Evolutionary conservation across 1,284 basidiomycete species (phyloP), one percentile per base, ranked within the genome.

Genomic region (Cryptococcus sp.): DNA sequence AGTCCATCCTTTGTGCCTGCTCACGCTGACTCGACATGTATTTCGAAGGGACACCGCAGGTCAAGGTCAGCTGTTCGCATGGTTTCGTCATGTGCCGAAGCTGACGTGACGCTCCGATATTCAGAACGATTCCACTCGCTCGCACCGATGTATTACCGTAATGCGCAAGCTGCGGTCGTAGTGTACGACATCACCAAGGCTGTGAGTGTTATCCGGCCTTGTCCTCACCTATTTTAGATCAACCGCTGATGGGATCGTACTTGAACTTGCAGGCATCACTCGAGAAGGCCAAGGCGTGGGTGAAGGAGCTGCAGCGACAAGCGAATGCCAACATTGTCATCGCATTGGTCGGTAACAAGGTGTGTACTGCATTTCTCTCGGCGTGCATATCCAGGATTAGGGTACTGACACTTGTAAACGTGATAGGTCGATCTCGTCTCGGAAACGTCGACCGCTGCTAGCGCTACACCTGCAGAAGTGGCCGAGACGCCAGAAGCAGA

Each of bases 211-310:
- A 50, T n/a, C 13, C 8, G 11, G 25, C 49, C n/a, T n/a, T 38
- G 8, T 16, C 17, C 5, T 8, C 11, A 5, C 19, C 31, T 16
- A 47, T 2, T 48, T 17, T 4, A 5, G 8, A 48, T 48, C 20
- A n/a, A 15, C 6, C 8, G 15, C 42, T 45, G 42, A 45, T 45
- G 7, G 6, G 22, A 3, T 35, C 19, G 27, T 27, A 48, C 3
- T 35, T 8, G 13, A 22, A 44, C 20, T 42, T 20, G 20, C 57
- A 82, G 59, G 86, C 89, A 57, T 97, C 93, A 70, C 85, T 99
- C 63, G 96, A 99, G 79, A 99, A 99, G 80, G 95, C 95, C 60
- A 99, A 99, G 82, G 93, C 93, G 39, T 99, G 95, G 95, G 94
- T 99, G 65, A 99, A 98, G 82, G 95, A 99, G 81, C 85, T 99